phyloP scores from a whole-genome alignment of 2,329 filamentous ascomycete species.

The Fusarium hainanense region DNA sequence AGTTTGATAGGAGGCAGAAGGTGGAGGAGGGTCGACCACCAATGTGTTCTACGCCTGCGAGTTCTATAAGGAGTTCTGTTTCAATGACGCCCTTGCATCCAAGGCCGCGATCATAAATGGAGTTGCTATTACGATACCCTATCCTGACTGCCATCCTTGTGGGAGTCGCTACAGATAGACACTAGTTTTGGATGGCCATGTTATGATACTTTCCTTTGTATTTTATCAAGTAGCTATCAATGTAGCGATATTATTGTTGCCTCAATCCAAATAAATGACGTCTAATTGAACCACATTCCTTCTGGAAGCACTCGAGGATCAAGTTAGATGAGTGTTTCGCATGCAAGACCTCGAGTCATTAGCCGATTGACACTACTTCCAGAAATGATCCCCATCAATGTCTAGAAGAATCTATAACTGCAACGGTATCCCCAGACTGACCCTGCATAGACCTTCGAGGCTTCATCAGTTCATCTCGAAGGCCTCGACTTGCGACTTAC shows the following conservation, averaged over 20 bases:
- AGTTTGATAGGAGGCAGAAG: constrained; percentile 38
- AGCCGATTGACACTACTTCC: rapidly evolving
- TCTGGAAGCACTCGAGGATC: background rate
- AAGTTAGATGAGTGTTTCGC: rapidly evolving
- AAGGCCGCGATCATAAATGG: background rate
- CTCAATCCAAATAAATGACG: background rate
- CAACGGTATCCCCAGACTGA: background rate
- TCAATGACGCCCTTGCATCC: constrained; percentile 29
- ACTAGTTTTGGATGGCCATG: background rate
- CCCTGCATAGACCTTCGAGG: background rate
- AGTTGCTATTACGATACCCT: background rate
- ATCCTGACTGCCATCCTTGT: background rate
- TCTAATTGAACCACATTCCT: background rate
- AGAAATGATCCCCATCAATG: rapidly evolving
- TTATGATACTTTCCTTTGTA: background rate
- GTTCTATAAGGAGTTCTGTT: constrained; percentile 37
- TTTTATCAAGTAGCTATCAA: background rate
- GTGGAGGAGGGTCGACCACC: constrained; percentile 7
- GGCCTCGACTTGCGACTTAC: background rate
- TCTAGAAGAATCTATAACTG: background rate
- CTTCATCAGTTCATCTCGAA: background rate
- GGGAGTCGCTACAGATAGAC: background rate
- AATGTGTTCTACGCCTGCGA: constrained; percentile 11
- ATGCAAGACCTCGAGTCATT: background rate
- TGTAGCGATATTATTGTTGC: background rate